Evolutionary conservation across 2,329 filamentous ascomycete genomes (phyloP), one percentile per base, ranked within the genome.

Genomic region (Alternaria viburni): DNA sequence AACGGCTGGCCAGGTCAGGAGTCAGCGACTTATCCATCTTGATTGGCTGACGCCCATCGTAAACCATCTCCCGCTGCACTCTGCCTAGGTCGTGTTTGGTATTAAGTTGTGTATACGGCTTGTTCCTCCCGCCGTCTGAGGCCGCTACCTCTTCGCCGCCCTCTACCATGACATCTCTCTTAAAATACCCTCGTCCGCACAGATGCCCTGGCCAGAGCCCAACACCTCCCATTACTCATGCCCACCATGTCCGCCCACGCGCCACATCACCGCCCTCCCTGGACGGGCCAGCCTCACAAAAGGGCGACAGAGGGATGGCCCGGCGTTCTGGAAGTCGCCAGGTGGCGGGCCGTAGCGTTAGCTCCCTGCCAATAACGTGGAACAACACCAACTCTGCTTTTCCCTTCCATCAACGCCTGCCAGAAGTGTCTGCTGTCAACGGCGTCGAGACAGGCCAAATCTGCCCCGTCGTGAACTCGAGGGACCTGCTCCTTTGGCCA

Each of bases 301-400:
- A 60, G 30, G 45, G 17, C 19, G 36, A 26, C 41, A 46, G 26
- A 59, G 36, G 49, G 45, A 57, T 49, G 56, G 60, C 50, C 57
- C 57, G 50, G 50, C 50, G 30, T 30, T 61, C 46, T 61, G 55
- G 54, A 61, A 56, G 55, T 63, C 55, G 61, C 61, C 56, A 60
- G 61, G 50, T 59, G 32, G 58, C 66, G 66, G 66, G 54, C 64
- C 66, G 66, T 57, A 62, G 66, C 66, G 66, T 57, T 66, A 68
- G 65, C 65, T 66, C 62, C 58, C 59, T 65, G 54, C 57, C 62
- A 66, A 50, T 54, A 59, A 65, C 62, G 50, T 63, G 55, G 57
- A 54, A 45, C 51, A 54, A 26, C 9, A 44, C 43, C 26, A 54
- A 12, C 36, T 47, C 44, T 41, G 30, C 26, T 49, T 46, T 25